phyloP scores from a whole-genome alignment of 1,139 yeast species.

The Protomyces pachydermus region DNA sequence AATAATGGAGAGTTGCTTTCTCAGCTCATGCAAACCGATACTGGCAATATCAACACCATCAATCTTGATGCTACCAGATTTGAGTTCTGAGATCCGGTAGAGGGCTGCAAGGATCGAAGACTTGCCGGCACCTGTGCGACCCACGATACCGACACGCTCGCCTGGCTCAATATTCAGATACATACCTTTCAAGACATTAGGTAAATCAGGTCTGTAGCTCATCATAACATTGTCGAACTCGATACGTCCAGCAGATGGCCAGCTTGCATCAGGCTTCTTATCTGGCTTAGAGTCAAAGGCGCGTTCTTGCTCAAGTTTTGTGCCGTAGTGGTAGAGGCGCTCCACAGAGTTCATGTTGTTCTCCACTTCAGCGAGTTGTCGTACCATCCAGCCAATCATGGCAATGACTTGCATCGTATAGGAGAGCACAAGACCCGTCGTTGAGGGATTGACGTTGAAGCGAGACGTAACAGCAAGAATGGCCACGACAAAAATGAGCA shows the following conservation, averaged over 20 bases:
- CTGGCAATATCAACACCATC: conserved; percentile 58
- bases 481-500: conserved; percentile 47
- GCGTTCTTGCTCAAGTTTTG: conserved; percentile 62
- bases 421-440: conserved; percentile 66
- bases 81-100: conserved; percentile 56
- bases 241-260: conserved; percentile 61
- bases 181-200: conserved; percentile 61
- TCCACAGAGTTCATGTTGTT: conserved; percentile 85
- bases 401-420: conserved; percentile 38
- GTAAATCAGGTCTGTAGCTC: conserved; percentile 71
- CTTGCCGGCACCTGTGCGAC: conserved; percentile 78
- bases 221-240: conserved; percentile 55
- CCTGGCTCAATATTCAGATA: conserved; percentile 47
- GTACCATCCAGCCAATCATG: conserved; percentile 38
- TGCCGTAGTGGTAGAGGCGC: conserved; percentile 66
- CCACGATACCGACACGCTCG: conserved; percentile 69
- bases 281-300: conserved; percentile 50
- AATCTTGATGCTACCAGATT: conserved; percentile 50
- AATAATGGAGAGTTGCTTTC: conserved; percentile 61
- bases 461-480: conserved; percentile 60
- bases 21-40: conserved; percentile 54
- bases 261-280: conserved; percentile 51
- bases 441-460: conserved; percentile 58
- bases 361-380: conserved; percentile 62
- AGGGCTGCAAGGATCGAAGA: conserved; percentile 63